Evolutionary conservation across 2,329 filamentous ascomycete genomes (phyloP).

Genomic region (Cladosporium sp.): DNA sequence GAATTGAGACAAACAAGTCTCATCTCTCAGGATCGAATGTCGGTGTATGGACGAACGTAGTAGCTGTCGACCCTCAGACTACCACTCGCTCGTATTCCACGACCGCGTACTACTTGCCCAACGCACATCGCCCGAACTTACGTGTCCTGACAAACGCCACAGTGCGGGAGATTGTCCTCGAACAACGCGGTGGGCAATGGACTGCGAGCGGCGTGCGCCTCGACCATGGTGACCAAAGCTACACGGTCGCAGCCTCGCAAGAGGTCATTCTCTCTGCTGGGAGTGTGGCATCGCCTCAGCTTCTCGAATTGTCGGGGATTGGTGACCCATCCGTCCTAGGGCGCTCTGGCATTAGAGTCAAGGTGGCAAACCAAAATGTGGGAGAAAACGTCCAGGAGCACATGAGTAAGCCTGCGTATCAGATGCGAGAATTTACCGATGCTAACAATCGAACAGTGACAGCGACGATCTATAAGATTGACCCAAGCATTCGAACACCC

Average conservation of each 20-base stretch:
- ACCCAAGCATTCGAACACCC: not conserved
- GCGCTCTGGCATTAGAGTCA: constrained; percentile 43
- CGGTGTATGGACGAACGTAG: constrained; percentile 47
- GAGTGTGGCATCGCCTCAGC: constrained; percentile 52
- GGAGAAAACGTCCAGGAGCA: constrained; percentile 47
- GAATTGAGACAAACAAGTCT: not conserved
- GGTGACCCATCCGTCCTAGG: constrained; percentile 48
- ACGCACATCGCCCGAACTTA: not conserved
- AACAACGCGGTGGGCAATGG: not conserved
- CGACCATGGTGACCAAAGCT: not conserved
- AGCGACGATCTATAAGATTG: not conserved
- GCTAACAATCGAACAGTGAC: not conserved
- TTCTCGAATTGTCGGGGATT: constrained; percentile 60
- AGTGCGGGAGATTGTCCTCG: not conserved
- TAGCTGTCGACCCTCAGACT: constrained; percentile 44
- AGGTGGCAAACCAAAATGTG: constrained; percentile 49
- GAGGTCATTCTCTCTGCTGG: constrained; percentile 53
- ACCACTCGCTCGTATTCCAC: constrained; percentile 46
- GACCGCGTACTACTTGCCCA: not conserved
- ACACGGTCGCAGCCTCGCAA: constrained; percentile 29
- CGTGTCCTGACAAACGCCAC: not conserved
- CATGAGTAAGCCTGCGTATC: not conserved
- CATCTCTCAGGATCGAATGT: constrained; percentile 48
- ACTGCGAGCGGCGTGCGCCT: not conserved
- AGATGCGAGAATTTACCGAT: not conserved